Base-by-base conservation (phyloP, 2,329 filamentous ascomycete genomes). In the Aureobasidium sp. region DNA sequence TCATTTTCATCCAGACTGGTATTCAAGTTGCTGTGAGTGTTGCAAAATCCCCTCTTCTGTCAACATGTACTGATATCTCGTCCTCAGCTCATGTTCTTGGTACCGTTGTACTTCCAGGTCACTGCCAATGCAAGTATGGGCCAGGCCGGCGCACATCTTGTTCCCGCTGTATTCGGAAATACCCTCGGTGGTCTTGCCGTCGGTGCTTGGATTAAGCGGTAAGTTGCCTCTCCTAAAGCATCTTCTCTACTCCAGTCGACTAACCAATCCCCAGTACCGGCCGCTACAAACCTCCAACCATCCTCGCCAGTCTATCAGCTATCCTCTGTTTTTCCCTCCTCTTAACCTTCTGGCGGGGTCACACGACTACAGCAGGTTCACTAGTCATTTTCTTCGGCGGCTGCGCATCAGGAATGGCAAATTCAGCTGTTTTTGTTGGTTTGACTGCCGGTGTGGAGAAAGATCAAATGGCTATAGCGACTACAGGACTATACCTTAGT, bases 81-180 rank as follows among this genome's bases (percentile, higher is more conserved):
- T 33, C 33, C 11, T 4, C 33, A 65, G 63, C 84, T 89, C 73
- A 89, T 92, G 86, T 90, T 89, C 63, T 84, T 85, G 0, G 85
- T 93, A 0, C 91, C 91, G 0, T 76, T 93, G 0, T 93, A 93
- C 76, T 93, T 93, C 69, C 88, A 91, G 66, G 85, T 91, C 1
- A 90, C 90, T 0, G 79, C 85, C 7, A 79, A 82, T 0, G 84
- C 84, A 3, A 88, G 87, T 0, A 88, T 86, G 51, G 88, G 90
- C 0, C 77, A 80, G 1, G 89, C 90, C 0, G 85, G 85, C 2
- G 79, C 86, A 0, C 88, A 92, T 70, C 79, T 94, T 0, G 83
- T 93, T 47, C 91, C 91, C 0, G 88, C 91, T 0, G 90, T 93
- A 0, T 76, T 87, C 0, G 91, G 91, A 0, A 93, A 93, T 70